Percentiles rank a stretch among this genome's conserved stretches.
Evolutionary conservation across 805 yeast genomes (phyloP).

Genomic region (Kockiozyma suomiensis): DNA sequence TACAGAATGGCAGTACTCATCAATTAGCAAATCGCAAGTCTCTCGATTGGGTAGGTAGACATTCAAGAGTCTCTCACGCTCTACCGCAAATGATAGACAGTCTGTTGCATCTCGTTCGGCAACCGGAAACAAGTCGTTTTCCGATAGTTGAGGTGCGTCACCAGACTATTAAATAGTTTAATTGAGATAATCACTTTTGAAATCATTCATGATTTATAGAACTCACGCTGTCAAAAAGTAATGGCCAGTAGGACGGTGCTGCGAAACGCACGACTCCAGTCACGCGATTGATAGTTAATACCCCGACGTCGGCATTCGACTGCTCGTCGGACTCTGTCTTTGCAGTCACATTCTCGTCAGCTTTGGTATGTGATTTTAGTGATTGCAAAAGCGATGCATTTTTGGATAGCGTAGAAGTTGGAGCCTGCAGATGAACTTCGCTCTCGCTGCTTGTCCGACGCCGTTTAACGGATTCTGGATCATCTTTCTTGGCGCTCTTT

Average conservation of each 20-base stretch:
- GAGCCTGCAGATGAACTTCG: neutral
- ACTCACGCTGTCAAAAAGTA: conserved; percentile 2
- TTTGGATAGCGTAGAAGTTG: neutral
- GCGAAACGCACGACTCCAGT: conserved; percentile 8
- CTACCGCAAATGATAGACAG: neutral
- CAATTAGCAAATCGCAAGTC: conserved; percentile 1
- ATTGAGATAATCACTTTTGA: neutral
- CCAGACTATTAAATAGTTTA: neutral
- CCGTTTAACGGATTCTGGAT: neutral
- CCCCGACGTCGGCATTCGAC: neutral
- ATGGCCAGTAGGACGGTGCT: neutral
- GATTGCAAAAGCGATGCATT: neutral
- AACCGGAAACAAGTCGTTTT: neutral
- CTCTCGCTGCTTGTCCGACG: neutral
- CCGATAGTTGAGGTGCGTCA: neutral
- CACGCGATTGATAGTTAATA: conserved; percentile 3
- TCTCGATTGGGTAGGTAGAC: neutral
- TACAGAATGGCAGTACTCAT: conserved; percentile 1
- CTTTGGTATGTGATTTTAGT: no score
- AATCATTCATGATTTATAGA: neutral
- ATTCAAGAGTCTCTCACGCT: neutral
- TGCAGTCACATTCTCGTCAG: no score
- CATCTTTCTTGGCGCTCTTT: no score
- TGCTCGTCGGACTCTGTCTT: neutral
- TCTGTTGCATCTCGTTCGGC: neutral